A percentile compares a stretch with the other conserved stretches of the same genome.
phyloP scores from a whole-genome alignment of 352 stramenopile species.

The Globisporangium solare region DNA sequence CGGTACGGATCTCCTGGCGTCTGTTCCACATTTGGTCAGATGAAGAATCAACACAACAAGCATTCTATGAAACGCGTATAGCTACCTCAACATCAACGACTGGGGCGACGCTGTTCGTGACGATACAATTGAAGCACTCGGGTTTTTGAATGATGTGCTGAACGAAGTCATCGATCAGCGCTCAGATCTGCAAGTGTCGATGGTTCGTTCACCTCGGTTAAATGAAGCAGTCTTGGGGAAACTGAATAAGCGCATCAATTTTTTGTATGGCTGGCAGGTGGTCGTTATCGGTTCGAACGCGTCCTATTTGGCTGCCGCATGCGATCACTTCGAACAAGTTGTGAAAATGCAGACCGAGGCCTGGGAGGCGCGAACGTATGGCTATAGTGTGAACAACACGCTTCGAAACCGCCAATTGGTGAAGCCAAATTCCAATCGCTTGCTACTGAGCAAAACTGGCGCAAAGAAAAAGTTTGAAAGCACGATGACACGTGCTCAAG shows the following conservation, averaged over 20 bases:
- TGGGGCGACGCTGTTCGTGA: slow-evolving; percentile 73
- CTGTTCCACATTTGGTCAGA: background rate
- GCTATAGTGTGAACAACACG: slow-evolving; percentile 67
- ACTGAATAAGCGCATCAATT: background rate
- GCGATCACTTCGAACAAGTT: slow-evolving; percentile 56
- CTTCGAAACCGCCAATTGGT: slow-evolving; percentile 22
- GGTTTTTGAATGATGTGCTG: slow-evolving; percentile 60
- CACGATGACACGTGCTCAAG: slow-evolving; percentile 69
- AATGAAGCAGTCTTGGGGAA: background rate
- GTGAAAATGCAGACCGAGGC: slow-evolving; percentile 64
- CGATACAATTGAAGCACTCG: slow-evolving; percentile 72
- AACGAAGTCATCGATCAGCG: slow-evolving; percentile 76
- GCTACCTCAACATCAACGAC: slow-evolving; percentile 73
- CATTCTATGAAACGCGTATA: slow-evolving; percentile 13
- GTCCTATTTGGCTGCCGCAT: slow-evolving; percentile 62
- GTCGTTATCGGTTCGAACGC: slow-evolving; percentile 75
- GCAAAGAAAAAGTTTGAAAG: slow-evolving; percentile 83
- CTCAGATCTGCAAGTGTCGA: slow-evolving; percentile 69
- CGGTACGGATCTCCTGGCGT: slow-evolving; percentile 18
- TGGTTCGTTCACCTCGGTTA: slow-evolving; percentile 26
- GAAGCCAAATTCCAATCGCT: slow-evolving; percentile 45
- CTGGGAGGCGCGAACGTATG: slow-evolving; percentile 66
- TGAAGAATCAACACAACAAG: background rate
- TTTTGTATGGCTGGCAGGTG: slow-evolving; percentile 22
- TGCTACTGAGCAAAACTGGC: slow-evolving; percentile 52